Conservation (phyloP, 2,329 filamentous ascomycete genomes). For the Dothideomycetes sp. region DNA sequence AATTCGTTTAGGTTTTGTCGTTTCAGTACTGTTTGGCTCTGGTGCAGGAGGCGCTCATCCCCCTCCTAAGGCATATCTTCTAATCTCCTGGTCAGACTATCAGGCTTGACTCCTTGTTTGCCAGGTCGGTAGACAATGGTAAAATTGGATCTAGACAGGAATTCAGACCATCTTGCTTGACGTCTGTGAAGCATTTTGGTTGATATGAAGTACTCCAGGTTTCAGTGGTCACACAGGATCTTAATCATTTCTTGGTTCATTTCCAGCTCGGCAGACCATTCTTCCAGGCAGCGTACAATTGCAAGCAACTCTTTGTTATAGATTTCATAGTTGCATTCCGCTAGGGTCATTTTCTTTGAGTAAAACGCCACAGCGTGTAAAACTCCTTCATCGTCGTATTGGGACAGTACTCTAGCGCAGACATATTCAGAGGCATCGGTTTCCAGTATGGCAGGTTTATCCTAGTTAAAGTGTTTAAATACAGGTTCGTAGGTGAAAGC, state of each 20-base stretch:
- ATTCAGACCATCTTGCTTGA: not conserved
- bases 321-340: conserved; percentile 1
- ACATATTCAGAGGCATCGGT: not conserved
- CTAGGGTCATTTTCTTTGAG: not conserved
- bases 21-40: not conserved
- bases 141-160: not conserved
- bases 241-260: not conserved
- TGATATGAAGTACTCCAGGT: not conserved
- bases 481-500: not conserved
- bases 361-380: conserved; percentile 1
- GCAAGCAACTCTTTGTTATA: conserved; percentile 9
- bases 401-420: not conserved
- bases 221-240: not conserved
- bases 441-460: too few species aligned
- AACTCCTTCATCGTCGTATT: not conserved
- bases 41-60: not conserved
- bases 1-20: not conserved
- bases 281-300: not conserved
- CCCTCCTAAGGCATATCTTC: not conserved
- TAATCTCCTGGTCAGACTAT: not conserved
- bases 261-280: not conserved
- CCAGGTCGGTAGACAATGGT: not conserved
- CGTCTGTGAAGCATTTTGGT: not conserved
- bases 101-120: not conserved
- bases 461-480: not conserved